Evolutionary conservation across 2,329 filamentous ascomycete genomes (phyloP), one percentile per base, ranked within the genome.

Genomic region (Alternaria gaisen): DNA sequence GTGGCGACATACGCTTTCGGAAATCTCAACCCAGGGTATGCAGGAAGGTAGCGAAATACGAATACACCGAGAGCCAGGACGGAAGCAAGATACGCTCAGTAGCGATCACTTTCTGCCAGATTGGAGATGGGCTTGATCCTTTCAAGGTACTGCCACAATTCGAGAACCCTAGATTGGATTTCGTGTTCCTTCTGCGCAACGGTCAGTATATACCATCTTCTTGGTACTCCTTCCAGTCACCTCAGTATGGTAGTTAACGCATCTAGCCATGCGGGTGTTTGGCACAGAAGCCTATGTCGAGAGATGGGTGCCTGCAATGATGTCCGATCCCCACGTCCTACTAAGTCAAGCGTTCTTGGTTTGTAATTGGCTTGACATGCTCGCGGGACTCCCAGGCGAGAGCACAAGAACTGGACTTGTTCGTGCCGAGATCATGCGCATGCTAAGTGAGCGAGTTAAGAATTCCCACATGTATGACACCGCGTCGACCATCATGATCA

Each of bases 311-410:
- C 75, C 72, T 3, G 48, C 53, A 3, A 67, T 76, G 64, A 57
- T 73, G 8, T 64, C 66, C 4, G 61, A 77, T 41, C 69, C 67
- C 1, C 64, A 76, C 26, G 60, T 73, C 18, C 41, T 76, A 4
- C 64, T 77, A 5, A 77, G 71, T 57, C 61, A 67, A 0, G 67
- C 63, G 2, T 50, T 71, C n/a, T 11, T 76, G 9, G 62, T 67
- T 12, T 72, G 72, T 0, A 69, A 69, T 3, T 77, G 69, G 68
- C 57, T 72, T 24, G 76, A 77, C 34, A 76, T 75, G 70, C 65
- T 65, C 18, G 53, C 62, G 7, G 64, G 64, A 5, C 48, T 34
- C 12, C 64, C 60, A 9, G 70, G 64, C 2, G 74, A 77, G 28
- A 77, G 73, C 46, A 62, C 56, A 10, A 67, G 63, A 5, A 77